Evolutionary conservation across 768 basidiomycete species (phyloP).

Genomic region (Piloderma croceum): DNA sequence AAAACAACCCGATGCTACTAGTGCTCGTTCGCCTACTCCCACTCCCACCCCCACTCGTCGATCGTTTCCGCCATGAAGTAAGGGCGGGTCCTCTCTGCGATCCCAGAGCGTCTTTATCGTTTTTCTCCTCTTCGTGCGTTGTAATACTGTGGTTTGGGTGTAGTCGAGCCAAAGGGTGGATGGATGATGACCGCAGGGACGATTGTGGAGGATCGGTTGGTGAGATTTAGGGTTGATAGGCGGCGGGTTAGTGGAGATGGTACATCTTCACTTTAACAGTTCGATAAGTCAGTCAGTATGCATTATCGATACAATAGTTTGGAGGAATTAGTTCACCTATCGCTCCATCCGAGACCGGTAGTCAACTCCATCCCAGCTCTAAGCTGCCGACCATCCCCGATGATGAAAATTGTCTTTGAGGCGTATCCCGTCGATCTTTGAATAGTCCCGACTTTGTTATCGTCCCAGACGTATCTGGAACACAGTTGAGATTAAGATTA

Average conservation of each 20-base stretch:
- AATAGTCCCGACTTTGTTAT: conserved; percentile 35
- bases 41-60: too few species aligned
- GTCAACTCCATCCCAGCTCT: conserved; percentile 63
- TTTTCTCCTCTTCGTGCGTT: too few species aligned
- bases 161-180: conserved; percentile 31
- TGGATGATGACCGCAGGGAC: conserved; percentile 22
- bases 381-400: conserved; percentile 52
- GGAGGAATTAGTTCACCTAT: too few species aligned
- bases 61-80: too few species aligned
- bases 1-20: too few species aligned
- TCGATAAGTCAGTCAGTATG: too few species aligned
- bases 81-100: too few species aligned
- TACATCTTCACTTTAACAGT: conserved; percentile 68
- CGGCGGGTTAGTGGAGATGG: conserved; percentile 62
- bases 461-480: too few species aligned
- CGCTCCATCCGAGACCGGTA: conserved; percentile 71
- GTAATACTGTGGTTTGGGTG: too few species aligned
- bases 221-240: conserved; percentile 51
- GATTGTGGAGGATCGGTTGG: conserved; percentile 39
- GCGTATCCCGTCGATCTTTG: conserved; percentile 57
- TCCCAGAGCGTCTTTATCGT: too few species aligned
- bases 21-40: too few species aligned
- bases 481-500: conserved; percentile 8
- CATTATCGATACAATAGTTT: too few species aligned
- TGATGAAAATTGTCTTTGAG: conserved; percentile 51